Evolutionary conservation across 768 basidiomycete genomes (phyloP).

Genomic region (Psilocybe cyanescens): DNA sequence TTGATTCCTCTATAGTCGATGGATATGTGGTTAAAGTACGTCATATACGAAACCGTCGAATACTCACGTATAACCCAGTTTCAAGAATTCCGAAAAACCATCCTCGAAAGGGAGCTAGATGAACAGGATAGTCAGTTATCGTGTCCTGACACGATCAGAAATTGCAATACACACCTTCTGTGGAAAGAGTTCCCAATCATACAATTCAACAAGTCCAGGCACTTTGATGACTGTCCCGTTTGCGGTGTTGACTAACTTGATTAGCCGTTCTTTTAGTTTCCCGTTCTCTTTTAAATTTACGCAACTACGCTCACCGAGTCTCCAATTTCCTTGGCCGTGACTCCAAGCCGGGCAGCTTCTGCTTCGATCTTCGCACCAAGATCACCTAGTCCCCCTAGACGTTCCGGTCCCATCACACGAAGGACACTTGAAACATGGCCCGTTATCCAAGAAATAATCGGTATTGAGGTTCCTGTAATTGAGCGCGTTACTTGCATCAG

Average conservation of each 20-base stretch:
- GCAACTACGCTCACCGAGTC: background rate
- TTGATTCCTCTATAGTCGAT: conserved; percentile 2
- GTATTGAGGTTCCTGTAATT: background rate
- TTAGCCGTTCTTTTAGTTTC: background rate
- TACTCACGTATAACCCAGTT: conserved; percentile 5
- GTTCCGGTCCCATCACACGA: background rate
- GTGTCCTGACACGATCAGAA: background rate
- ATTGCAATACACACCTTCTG: conserved; percentile 12
- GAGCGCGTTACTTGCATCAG: background rate
- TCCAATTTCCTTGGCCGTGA: background rate
- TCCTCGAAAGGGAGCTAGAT: background rate
- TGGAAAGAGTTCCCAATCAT: conserved; percentile 19
- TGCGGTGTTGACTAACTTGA: background rate
- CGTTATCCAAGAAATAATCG: background rate
- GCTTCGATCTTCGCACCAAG: background rate
- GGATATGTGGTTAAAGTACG: background rate
- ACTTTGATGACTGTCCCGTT: background rate
- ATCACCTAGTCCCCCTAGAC: background rate
- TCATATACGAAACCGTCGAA: background rate
- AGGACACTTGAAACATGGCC: background rate
- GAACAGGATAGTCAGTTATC: background rate
- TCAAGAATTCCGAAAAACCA: background rate
- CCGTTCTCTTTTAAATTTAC: background rate
- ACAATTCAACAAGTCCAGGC: conserved; percentile 13
- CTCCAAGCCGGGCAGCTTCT: background rate